Conservation (phyloP, 805 yeast genomes). For the Hanseniaspora lindneri region DNA sequence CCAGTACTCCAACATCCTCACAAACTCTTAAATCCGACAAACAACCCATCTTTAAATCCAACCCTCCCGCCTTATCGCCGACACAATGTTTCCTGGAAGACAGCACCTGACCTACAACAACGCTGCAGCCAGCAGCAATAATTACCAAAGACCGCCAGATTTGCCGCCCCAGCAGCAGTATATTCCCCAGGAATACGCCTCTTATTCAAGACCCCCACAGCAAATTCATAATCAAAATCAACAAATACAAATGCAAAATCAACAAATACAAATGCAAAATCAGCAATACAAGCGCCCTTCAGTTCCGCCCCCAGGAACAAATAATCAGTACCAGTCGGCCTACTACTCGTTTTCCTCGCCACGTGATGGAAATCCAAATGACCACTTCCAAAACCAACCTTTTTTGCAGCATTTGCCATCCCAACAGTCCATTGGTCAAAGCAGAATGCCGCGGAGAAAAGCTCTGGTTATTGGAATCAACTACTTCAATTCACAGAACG, state of each 20-base stretch:
- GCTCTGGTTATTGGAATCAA: constrained; percentile 72
- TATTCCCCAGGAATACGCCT: no score
- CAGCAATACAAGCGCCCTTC: constrained; percentile 5
- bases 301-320: neutral
- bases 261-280: neutral
- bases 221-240: no score
- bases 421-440: constrained; percentile 39
- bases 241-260: no score
- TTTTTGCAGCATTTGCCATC: constrained; percentile 21
- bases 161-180: no score
- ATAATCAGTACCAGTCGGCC: constrained; percentile 16
- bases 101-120: constrained; percentile 28
- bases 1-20: no score
- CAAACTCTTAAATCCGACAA: no score
- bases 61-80: neutral
- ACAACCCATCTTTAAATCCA: no score
- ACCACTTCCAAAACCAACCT: constrained; percentile 20
- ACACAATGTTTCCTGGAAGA: constrained; percentile 27
- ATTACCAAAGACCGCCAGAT: constrained; percentile 2
- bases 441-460: constrained; percentile 57
- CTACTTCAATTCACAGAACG: constrained; percentile 52
- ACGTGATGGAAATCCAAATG: constrained; percentile 19
- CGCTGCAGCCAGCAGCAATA: constrained; percentile 13
- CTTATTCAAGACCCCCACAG: no score
- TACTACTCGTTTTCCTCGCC: constrained; percentile 19